A percentile compares a stretch with the other conserved stretches of the same genome.
phyloP scores from a whole-genome alignment of 2,329 filamentous ascomycete genomes.

The Fonsecaea pugnacius region DNA sequence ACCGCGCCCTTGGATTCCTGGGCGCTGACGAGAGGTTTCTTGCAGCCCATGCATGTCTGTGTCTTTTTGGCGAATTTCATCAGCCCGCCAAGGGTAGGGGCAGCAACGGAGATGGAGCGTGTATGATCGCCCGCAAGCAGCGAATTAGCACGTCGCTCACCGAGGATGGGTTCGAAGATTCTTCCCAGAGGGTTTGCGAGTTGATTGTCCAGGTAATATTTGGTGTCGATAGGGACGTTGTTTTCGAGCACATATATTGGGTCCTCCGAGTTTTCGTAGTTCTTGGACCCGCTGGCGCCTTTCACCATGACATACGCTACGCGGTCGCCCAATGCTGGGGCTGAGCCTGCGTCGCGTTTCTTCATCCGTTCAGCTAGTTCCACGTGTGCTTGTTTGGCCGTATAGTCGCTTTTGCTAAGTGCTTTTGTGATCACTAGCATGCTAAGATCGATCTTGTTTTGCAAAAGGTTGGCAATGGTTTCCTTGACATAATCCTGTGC shows the following conservation, averaged over 20 bases:
- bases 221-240: slow-evolving; percentile 96
- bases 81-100: slow-evolving; percentile 84
- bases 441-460: slow-evolving; percentile 98
- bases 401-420: slow-evolving; percentile 85
- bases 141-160: slow-evolving; percentile 85
- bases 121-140: slow-evolving; percentile 93
- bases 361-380: slow-evolving; percentile 95
- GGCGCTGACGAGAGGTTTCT: slow-evolving; percentile 84
- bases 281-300: slow-evolving; percentile 84
- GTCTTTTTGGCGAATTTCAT: slow-evolving; percentile 99
- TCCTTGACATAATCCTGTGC: slow-evolving; percentile 97
- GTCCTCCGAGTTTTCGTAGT: slow-evolving; percentile 96
- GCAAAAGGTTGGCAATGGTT: slow-evolving; percentile 89
- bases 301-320: slow-evolving; percentile 98
- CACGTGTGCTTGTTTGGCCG: slow-evolving; percentile 91
- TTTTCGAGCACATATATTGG: slow-evolving; percentile 96
- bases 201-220: slow-evolving; percentile 98
- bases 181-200: slow-evolving; percentile 89
- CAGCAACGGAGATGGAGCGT: slow-evolving; percentile 88
- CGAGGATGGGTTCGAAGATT: slow-evolving; percentile 97
- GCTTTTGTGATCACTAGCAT: slow-evolving; percentile 99
- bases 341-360: slow-evolving; percentile 93
- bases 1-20: slow-evolving; percentile 84
- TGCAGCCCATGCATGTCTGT: slow-evolving; percentile 97
- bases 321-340: slow-evolving; percentile 88